Evolutionary conservation across 495 filamentous ascomycete species (phyloP).

Genomic region (Xanthoparmelia taractica): DNA sequence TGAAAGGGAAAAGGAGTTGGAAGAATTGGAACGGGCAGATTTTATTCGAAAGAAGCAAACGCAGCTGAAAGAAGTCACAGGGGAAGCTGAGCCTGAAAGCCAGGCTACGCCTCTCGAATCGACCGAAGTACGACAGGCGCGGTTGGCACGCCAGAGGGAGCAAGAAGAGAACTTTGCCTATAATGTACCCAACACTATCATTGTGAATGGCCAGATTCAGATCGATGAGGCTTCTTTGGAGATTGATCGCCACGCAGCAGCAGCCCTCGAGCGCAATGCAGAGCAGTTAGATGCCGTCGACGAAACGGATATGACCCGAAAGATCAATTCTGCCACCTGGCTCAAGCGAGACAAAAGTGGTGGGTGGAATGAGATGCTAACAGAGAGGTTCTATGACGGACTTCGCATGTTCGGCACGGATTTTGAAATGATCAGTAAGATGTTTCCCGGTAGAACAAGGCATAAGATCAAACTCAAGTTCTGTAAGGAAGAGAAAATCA

Average conservation of each 20-base stretch:
- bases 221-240: constrained; percentile 69
- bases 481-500: constrained; percentile 78
- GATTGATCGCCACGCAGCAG: constrained; percentile 69
- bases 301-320: constrained; percentile 75
- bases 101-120: constrained; percentile 9
- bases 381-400: constrained; percentile 76
- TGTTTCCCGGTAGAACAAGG: constrained; percentile 70
- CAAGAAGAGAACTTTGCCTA: constrained; percentile 30
- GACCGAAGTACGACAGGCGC: constrained; percentile 36
- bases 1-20: constrained; percentile 54
- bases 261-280: constrained; percentile 44
- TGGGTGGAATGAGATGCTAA: constrained; percentile 68
- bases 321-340: constrained; percentile 66
- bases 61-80: constrained; percentile 32
- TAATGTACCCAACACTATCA: constrained; percentile 51
- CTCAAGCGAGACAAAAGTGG: constrained; percentile 62
- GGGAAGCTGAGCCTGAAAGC: constrained; percentile 24
- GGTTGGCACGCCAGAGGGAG: constrained; percentile 39
- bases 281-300: constrained; percentile 56
- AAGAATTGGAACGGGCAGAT: constrained; percentile 46
- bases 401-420: constrained; percentile 87
- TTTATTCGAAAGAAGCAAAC: constrained; percentile 41
- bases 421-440: constrained; percentile 75
- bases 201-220: constrained; percentile 80
- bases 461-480: constrained; percentile 88